phyloP scores from a whole-genome alignment of 73 alveolate genomes.

The Tetrahymena borealis region DNA sequence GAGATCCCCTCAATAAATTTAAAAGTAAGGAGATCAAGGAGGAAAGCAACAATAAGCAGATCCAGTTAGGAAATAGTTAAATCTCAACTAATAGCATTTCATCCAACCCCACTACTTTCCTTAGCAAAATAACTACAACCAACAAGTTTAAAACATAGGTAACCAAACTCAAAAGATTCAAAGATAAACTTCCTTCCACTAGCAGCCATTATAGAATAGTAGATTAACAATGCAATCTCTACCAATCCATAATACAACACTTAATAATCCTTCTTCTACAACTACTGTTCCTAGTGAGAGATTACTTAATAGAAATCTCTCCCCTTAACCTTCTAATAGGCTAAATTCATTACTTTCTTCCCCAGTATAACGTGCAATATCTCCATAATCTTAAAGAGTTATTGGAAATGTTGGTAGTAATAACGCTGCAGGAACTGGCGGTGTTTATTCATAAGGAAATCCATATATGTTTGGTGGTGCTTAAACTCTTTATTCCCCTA shows the following conservation, averaged over 20 bases:
- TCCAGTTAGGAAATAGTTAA: not conserved
- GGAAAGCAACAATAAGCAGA: not conserved
- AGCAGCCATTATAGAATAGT: not conserved
- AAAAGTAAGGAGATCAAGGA: not conserved
- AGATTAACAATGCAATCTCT: not conserved
- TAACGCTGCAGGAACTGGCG: too few relatives aligned
- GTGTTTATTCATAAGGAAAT: too few relatives aligned
- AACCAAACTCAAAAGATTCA: not conserved
- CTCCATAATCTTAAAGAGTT: not conserved
- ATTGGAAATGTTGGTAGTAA: too few relatives aligned
- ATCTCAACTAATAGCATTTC: not conserved
- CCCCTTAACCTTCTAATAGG: not conserved
- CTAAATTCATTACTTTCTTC: not conserved
- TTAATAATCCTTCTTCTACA: not conserved
- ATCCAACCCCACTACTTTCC: not conserved
- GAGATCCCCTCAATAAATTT: not conserved
- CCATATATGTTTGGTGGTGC: not conserved
- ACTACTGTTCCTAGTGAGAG: not conserved
- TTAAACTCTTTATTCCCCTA: not conserved
- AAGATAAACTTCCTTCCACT: not conserved
- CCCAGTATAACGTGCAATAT: not conserved
- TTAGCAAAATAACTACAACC: not conserved
- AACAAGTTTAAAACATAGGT: not conserved
- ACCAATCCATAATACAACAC: not conserved
- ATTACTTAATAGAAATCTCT: not conserved